Evolutionary conservation across 371 early-diverging fungal genomes (phyloP), one percentile per base, ranked within the genome.

Genomic region (Syncephalastrum sp.): DNA sequence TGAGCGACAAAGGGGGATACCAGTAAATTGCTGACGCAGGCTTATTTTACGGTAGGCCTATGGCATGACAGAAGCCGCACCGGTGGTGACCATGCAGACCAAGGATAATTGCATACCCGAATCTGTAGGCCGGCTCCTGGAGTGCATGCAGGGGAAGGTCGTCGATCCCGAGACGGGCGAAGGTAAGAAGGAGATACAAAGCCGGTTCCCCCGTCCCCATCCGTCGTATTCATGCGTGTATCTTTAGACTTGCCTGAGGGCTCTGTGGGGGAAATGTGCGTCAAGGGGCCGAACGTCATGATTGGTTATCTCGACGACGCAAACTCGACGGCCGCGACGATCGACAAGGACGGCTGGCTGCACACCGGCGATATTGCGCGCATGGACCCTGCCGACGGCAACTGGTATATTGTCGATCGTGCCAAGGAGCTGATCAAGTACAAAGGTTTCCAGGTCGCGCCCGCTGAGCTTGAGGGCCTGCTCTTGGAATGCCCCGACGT

Each of bases 321-420:
- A 0, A 72, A 84, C 55, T 92, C 90, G 0, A 93, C 91, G 2
- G 71, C 67, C 13, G 76, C 69, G 4, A 78, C 85, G 4, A 84
- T 95, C 47, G 85, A 83, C 55, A 50, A 61, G 21, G 79, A 82
- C 47, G 91, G 91, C n/a, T 95, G 86, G 75, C 70, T 93, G 57
- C 90, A 86, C 59, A 92, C 91, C 0, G 95, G 94, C 19, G 97
- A 96, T 59, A 72, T 95, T 50, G 95, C 57, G 15, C 78, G 79
- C 17, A 74, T 82, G 12, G 84, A 87, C 55, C 38, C 38, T 33
- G 61, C 83, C 15, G 57, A 67, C 15, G 83, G 82, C 0, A 67
- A 82, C 60, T 84, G 91, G 60, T 82, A 67, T 53, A 72, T 85
- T 14, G 70, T 78, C 8, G 91, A 90, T 56, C 85, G 90, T 42